Evolutionary conservation across 306 rosid species (phyloP).

Genomic region (Gynostemma pentaphyllum): DNA sequence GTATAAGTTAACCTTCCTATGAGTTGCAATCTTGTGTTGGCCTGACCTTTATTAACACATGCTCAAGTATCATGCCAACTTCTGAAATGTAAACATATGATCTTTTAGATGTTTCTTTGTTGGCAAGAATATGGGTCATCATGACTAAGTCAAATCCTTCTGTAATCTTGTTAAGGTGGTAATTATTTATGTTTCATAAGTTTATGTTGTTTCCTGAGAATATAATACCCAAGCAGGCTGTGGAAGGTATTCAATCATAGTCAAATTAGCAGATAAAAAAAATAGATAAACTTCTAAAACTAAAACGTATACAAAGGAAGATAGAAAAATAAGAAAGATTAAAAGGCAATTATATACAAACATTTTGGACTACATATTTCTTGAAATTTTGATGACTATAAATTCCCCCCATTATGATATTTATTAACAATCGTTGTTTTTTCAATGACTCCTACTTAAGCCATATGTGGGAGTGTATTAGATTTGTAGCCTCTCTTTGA

Average conservation of each 20-base stretch:
- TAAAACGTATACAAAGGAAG: background rate
- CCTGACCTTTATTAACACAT: background rate
- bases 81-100: background rate
- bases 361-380: no score
- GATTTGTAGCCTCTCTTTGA: no score
- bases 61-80: background rate
- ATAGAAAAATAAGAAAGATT: background rate
- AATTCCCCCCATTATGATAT: no score
- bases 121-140: background rate
- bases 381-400: no score
- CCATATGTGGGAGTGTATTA: no score
- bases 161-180: slow-evolving; percentile 1
- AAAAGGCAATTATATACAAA: background rate
- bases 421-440: no score
- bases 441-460: no score
- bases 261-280: background rate
- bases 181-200: background rate
- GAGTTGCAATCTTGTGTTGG: background rate
- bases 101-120: background rate
- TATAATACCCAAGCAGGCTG: background rate
- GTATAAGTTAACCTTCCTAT: slow-evolving; percentile 4
- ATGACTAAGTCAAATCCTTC: background rate
- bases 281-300: background rate
- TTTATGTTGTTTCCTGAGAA: background rate
- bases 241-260: background rate